Evolutionary conservation across 1,284 basidiomycete species (phyloP).

Genomic region (Irpex sp.): DNA sequence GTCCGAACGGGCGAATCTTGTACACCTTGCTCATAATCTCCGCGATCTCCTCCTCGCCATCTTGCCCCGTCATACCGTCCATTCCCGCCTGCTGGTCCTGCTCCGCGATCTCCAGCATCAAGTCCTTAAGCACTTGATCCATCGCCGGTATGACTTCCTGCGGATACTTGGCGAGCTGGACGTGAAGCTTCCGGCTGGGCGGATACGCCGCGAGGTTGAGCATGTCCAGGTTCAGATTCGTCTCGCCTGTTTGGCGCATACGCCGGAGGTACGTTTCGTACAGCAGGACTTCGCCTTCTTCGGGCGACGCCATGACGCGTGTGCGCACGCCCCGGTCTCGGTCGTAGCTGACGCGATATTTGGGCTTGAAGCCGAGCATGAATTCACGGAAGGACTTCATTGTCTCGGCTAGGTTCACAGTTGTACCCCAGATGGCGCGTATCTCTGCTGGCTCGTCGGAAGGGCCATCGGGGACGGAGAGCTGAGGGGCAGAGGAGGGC

Average conservation of each 20-base stretch:
- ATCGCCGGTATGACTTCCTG: slow-evolving; percentile 96
- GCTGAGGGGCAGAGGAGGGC: slow-evolving; percentile 55
- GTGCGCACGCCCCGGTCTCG: slow-evolving; percentile 60
- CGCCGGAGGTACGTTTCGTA: slow-evolving; percentile 85
- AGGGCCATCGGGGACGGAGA: slow-evolving; percentile 60
- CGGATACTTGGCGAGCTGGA: slow-evolving; percentile 86
- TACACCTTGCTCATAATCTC: slow-evolving; percentile 82
- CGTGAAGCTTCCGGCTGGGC: slow-evolving; percentile 77
- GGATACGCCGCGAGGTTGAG: slow-evolving; percentile 88
- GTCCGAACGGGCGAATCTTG: slow-evolving; percentile 90
- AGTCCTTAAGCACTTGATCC: slow-evolving; percentile 93
- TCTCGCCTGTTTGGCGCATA: slow-evolving; percentile 90
- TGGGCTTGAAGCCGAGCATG: slow-evolving; percentile 88
- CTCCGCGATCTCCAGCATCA: slow-evolving; percentile 81
- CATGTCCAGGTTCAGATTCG: slow-evolving; percentile 90
- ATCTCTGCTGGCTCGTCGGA: slow-evolving; percentile 71
- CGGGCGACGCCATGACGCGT: slow-evolving; percentile 52
- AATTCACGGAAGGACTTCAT: slow-evolving; percentile 92
- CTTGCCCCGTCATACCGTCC: slow-evolving; percentile 67
- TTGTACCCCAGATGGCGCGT: slow-evolving; percentile 96
- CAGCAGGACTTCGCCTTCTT: slow-evolving; percentile 64
- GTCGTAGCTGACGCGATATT: slow-evolving; percentile 80
- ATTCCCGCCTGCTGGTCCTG: slow-evolving; percentile 67
- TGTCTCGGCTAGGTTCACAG: slow-evolving; percentile 85
- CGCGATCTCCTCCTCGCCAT: slow-evolving; percentile 74